phyloP scores from a whole-genome alignment of 179 eudicot genomes.

The Actinidia arguta region DNA sequence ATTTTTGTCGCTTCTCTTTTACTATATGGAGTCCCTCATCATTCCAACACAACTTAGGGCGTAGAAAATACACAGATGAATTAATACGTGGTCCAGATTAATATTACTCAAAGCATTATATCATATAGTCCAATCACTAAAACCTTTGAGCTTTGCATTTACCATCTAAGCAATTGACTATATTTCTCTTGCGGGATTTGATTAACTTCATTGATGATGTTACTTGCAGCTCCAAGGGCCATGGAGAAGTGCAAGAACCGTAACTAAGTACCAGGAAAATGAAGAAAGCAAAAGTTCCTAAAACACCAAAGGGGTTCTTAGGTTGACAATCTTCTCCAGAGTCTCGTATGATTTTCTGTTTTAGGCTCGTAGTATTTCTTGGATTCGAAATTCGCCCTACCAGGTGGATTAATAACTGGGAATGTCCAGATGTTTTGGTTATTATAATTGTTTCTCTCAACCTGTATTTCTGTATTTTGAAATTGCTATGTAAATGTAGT shows the following conservation, averaged over 20 bases:
- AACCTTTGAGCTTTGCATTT: not conserved
- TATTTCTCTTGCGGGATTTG: not conserved
- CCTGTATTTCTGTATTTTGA: not conserved
- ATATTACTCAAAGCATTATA: not conserved
- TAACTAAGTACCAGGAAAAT: constrained; percentile 15
- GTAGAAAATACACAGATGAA: no score
- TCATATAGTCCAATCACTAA: not conserved
- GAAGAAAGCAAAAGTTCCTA: not conserved
- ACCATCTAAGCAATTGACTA: not conserved
- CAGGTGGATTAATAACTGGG: not conserved
- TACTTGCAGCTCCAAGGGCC: constrained; percentile 43
- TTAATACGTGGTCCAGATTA: no score
- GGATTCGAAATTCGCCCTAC: not conserved
- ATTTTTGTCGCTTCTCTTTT: not conserved
- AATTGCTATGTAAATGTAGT: not conserved
- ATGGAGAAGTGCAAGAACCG: constrained; percentile 35
- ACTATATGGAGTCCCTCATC: not conserved
- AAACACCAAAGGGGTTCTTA: constrained; percentile 19
- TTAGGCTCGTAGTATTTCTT: constrained; percentile 1
- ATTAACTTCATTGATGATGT: not conserved
- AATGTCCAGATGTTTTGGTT: constrained; percentile 6
- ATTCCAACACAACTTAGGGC: not conserved
- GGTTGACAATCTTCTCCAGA: constrained; percentile 11
- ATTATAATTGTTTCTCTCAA: not conserved
- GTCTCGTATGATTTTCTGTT: not conserved